These are phyloP conservation scores for Saccharomyces kudriavzevii DNA, from an alignment of 805 yeast species.

Conservation along the genomic window DNA sequence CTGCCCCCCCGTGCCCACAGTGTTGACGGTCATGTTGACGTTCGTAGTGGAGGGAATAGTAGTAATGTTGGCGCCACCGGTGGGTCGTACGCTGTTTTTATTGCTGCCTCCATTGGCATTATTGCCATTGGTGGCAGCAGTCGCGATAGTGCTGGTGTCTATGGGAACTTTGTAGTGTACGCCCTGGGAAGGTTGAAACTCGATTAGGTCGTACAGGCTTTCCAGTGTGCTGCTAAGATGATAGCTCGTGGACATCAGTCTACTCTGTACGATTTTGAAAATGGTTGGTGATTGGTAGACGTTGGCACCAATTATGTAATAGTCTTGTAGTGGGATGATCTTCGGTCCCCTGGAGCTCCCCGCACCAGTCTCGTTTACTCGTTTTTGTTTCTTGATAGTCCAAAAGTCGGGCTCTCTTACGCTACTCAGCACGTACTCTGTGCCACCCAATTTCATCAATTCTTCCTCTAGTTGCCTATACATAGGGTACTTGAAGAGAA, in stretches of 20 bases:
- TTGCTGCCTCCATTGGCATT: constrained; percentile 2
- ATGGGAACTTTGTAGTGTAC: constrained; percentile 16
- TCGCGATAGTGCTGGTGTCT: constrained; percentile 1
- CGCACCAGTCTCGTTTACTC: constrained; percentile 39
- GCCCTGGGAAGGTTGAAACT: constrained; percentile 57
- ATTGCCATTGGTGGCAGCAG: constrained; percentile 1
- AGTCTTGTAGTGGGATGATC: constrained; percentile 53
- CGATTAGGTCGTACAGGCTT: constrained; percentile 40
- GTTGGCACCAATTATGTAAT: constrained; percentile 84
- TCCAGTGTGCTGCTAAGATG: constrained; percentile 41
- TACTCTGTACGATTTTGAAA: constrained; percentile 60
- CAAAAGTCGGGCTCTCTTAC: constrained; percentile 87
- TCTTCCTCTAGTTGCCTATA: constrained; percentile 42
- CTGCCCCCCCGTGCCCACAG: neutral
- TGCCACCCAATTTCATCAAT: constrained; percentile 70
- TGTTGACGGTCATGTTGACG: constrained; percentile 8
- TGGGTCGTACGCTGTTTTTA: neutral
- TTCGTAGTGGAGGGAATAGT: constrained; percentile 7
- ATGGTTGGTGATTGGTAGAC: constrained; percentile 84
- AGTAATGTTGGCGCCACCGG: neutral
- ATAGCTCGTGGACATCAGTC: constrained; percentile 47
- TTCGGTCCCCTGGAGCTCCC: constrained; percentile 16
- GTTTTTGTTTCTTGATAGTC: constrained; percentile 76
- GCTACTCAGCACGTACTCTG: constrained; percentile 70
- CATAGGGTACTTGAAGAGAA: constrained; percentile 22